A percentile compares a stretch with the other conserved stretches of the same genome.
phyloP scores from a whole-genome alignment of 768 basidiomycete genomes.

The Tulasnella calospora region DNA sequence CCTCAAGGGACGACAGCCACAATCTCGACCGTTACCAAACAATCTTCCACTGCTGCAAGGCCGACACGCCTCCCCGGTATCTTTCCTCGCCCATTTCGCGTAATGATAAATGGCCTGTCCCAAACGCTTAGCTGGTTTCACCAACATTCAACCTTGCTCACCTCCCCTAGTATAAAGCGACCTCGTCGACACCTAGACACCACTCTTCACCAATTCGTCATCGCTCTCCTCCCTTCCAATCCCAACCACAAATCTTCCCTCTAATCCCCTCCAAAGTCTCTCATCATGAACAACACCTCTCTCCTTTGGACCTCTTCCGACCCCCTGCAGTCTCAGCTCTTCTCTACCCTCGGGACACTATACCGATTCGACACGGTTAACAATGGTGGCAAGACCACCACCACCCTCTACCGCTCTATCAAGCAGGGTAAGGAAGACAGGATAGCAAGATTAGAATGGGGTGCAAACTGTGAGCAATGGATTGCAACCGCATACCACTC shows the following conservation, averaged over 20 bases:
- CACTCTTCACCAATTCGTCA: conserved; percentile 7
- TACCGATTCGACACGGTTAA: conserved; percentile 29
- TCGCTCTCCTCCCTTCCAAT: neutral
- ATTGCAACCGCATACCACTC: neutral
- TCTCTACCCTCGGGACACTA: conserved; percentile 46
- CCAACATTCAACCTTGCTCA: neutral
- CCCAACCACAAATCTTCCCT: conserved; percentile 15
- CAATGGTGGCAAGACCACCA: conserved; percentile 34
- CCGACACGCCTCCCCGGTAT: conserved; percentile 24
- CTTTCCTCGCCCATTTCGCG: conserved; percentile 20
- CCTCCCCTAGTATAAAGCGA: conserved; percentile 4
- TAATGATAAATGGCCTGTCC: conserved; percentile 18
- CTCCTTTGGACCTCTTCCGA: conserved; percentile 86
- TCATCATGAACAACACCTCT: conserved; percentile 34
- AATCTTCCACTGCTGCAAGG: conserved; percentile 22
- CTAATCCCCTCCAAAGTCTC: conserved; percentile 1
- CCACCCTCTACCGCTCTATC: conserved; percentile 66
- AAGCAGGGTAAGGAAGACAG: conserved; percentile 78
- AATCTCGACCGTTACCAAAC: conserved; percentile 21
- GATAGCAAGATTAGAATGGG: conserved; percentile 84
- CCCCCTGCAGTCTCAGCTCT: conserved; percentile 75
- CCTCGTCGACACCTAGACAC: conserved; percentile 12
- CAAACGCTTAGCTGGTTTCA: conserved; percentile 2
- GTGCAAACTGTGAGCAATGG: conserved; percentile 47
- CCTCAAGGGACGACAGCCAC: conserved; percentile 18